A percentile compares a stretch with the other conserved stretches of the same genome.
phyloP scores from a whole-genome alignment of 164 flowering plant genomes.

The Hamamelis virginiana region DNA sequence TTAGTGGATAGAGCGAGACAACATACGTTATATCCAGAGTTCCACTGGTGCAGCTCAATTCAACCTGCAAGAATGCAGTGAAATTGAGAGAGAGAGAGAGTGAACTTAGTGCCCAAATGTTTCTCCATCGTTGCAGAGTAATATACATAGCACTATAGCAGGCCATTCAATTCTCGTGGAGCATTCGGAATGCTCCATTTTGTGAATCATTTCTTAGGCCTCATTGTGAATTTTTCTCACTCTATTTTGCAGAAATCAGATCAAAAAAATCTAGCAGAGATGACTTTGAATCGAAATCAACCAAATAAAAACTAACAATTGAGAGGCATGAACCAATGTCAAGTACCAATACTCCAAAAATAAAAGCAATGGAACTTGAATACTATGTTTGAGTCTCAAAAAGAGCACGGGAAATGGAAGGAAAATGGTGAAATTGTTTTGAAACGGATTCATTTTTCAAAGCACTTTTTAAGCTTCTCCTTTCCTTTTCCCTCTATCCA shows the following conservation, averaged over 20 bases:
- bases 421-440: too few relatives aligned
- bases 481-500: too few relatives aligned
- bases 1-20: constrained; percentile 63
- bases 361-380: too few relatives aligned
- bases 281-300: neutral
- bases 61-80: constrained; percentile 50
- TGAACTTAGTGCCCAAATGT: too few relatives aligned
- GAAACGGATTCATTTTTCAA: too few relatives aligned
- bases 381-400: neutral
- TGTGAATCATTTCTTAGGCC: too few relatives aligned
- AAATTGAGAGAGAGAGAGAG: neutral
- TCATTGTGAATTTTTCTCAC: too few relatives aligned
- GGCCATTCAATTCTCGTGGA: neutral
- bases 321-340: neutral
- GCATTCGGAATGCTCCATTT: neutral
- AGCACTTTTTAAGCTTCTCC: too few relatives aligned
- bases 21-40: constrained; percentile 64
- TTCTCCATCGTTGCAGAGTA: neutral
- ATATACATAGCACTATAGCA: neutral
- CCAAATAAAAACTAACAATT: neutral
- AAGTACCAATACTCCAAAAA: too few relatives aligned
- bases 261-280: too few relatives aligned
- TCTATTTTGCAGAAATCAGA: too few relatives aligned
- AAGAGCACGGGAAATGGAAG: too few relatives aligned
- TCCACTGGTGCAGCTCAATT: constrained; percentile 65